These are phyloP conservation scores for Alternaria ethzedia DNA, from an alignment of 2,329 filamentous ascomycete species.

Conservation along the genomic window DNA sequence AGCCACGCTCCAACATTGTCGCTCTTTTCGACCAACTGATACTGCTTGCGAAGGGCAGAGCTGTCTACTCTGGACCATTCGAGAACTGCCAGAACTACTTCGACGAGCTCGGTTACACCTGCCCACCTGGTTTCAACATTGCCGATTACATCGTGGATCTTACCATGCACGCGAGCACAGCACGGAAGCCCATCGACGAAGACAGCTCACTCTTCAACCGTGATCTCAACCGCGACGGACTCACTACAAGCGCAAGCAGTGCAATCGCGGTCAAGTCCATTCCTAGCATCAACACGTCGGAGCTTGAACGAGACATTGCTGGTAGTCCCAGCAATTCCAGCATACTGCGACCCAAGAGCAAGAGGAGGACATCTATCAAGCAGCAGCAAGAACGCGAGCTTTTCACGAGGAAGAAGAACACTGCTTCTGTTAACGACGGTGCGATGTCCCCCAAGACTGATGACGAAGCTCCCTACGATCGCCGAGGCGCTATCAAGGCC, in stretches of 20 bases:
- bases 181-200: slow-evolving; percentile 61
- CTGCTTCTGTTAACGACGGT: slow-evolving; percentile 56
- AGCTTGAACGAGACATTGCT: slow-evolving; percentile 65
- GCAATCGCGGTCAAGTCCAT: slow-evolving; percentile 89
- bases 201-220: slow-evolving; percentile 64
- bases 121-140: slow-evolving; percentile 97
- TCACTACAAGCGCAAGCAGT: slow-evolving; percentile 81
- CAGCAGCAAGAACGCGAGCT: slow-evolving; percentile 88
- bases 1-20: slow-evolving; percentile 97
- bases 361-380: slow-evolving; percentile 80
- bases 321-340: slow-evolving; percentile 68
- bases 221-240: slow-evolving; percentile 68
- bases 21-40: slow-evolving; percentile 95
- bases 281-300: slow-evolving; percentile 79
- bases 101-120: slow-evolving; percentile 87
- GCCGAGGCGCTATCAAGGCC: slow-evolving; percentile 57
- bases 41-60: slow-evolving; percentile 83
- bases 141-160: slow-evolving; percentile 97
- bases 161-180: slow-evolving; percentile 88
- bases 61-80: slow-evolving; percentile 94
- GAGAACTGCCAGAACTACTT: slow-evolving; percentile 90
- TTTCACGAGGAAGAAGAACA: slow-evolving; percentile 79
- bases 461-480: slow-evolving; percentile 64
- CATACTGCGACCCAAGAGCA: slow-evolving; percentile 67
- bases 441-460: slow-evolving; percentile 66